These are phyloP conservation scores for Pestalotiopsis sp. DNA, from an alignment of 2,329 filamentous ascomycete species.

Conservation along the genomic window DNA sequence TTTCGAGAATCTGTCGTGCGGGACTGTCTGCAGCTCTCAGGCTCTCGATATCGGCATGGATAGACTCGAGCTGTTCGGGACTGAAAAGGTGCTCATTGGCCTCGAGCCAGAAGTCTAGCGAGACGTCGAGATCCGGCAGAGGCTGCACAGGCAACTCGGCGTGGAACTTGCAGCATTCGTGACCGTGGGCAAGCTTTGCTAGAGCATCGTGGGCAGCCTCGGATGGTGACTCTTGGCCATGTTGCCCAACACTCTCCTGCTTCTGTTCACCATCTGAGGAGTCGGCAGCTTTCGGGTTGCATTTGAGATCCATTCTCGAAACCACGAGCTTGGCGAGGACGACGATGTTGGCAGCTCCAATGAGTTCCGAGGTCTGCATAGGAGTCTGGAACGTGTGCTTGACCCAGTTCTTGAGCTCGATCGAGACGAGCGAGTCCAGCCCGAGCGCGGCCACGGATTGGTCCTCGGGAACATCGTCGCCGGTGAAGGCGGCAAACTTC, in stretches of 20 bases:
- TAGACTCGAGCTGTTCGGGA: constrained; percentile 10
- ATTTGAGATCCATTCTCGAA: constrained; percentile 12
- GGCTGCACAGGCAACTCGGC: constrained; percentile 10
- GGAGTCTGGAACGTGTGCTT: constrained; percentile 19
- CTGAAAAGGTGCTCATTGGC: constrained; percentile 13
- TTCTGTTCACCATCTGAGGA: neutral
- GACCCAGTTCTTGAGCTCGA: constrained; percentile 16
- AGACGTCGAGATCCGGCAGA: constrained; percentile 13
- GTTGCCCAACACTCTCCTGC: neutral
- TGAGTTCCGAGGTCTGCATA: constrained; percentile 17
- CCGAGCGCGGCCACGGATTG: constrained; percentile 12
- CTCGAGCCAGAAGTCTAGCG: constrained; percentile 13
- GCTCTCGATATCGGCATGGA: constrained; percentile 10
- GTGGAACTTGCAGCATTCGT: constrained; percentile 11
- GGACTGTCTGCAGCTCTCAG: constrained; percentile 13
- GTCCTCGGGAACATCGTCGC: constrained; percentile 16
- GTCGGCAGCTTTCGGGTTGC: neutral
- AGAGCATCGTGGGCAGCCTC: neutral
- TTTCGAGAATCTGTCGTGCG: constrained; percentile 11
- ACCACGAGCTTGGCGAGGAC: constrained; percentile 1
- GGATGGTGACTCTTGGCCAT: neutral
- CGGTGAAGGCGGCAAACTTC: constrained; percentile 13
- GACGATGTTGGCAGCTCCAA: constrained; percentile 14
- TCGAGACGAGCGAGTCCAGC: constrained; percentile 14
- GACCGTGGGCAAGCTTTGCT: neutral